Evolutionary conservation across 441 rosid genomes (phyloP).

Genomic region (Hura crepitans): DNA sequence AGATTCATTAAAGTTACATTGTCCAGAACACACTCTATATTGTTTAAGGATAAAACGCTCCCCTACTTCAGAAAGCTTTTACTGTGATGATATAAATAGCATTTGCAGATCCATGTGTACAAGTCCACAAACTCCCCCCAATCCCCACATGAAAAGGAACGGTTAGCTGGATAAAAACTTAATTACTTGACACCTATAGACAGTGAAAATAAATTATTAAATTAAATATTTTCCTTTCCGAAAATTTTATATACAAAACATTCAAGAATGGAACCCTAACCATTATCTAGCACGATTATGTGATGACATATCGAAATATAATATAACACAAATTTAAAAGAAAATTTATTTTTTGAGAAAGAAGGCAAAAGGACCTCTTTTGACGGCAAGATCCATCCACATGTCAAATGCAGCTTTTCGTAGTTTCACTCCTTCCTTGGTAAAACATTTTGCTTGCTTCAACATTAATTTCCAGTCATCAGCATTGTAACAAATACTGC

Average conservation of each 20-base stretch:
- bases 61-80: not conserved
- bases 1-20: not conserved
- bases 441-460: slow-evolving; percentile 63
- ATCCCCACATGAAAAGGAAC: not conserved
- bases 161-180: not conserved
- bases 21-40: too few relatives aligned
- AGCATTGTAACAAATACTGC: slow-evolving; percentile 69
- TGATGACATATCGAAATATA: slow-evolving; percentile 10
- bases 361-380: slow-evolving; percentile 46
- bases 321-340: slow-evolving; percentile 14
- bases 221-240: not conserved
- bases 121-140: not conserved
- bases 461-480: slow-evolving; percentile 65
- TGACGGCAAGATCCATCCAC: slow-evolving; percentile 83
- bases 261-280: not conserved
- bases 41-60: not conserved
- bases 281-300: not conserved
- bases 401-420: slow-evolving; percentile 60
- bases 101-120: not conserved
- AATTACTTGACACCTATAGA: not conserved
- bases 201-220: too few relatives aligned
- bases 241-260: not conserved
- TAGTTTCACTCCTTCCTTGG: slow-evolving; percentile 63
- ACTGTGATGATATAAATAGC: not conserved
- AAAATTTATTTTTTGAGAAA: not conserved